phyloP scores from a whole-genome alignment of 2,329 filamentous ascomycete genomes.

The Colletotrichum karsti region DNA sequence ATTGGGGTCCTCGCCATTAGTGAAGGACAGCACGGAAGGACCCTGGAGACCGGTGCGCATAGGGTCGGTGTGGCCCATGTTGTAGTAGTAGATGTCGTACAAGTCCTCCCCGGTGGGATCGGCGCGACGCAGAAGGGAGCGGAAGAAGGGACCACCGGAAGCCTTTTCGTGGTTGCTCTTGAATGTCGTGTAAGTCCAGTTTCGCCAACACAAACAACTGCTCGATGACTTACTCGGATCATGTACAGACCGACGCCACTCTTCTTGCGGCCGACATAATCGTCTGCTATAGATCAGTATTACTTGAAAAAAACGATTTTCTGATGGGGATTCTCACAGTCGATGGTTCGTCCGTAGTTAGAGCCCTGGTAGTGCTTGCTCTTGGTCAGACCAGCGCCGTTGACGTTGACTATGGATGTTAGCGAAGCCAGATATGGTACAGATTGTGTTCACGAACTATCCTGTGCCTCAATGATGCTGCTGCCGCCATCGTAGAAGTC shows the following conservation, averaged over 20 bases:
- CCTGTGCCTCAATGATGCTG: slow-evolving; percentile 42
- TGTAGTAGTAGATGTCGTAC: slow-evolving; percentile 53
- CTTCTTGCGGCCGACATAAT: slow-evolving; percentile 46
- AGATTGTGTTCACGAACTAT: slow-evolving; percentile 28
- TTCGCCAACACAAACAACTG: neutral
- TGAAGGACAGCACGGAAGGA: slow-evolving; percentile 48
- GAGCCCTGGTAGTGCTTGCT: slow-evolving; percentile 50
- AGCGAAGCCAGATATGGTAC: neutral
- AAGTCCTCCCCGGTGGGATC: slow-evolving; percentile 45
- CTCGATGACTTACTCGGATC: slow-evolving; percentile 34
- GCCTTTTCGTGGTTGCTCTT: slow-evolving; percentile 49
- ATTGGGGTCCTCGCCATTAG: slow-evolving; percentile 45
- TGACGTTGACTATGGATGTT: slow-evolving; percentile 23
- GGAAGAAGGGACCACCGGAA: slow-evolving; percentile 48
- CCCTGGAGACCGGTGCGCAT: slow-evolving; percentile 51
- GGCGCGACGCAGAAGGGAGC: slow-evolving; percentile 46
- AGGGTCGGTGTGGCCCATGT: slow-evolving; percentile 50
- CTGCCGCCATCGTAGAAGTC: slow-evolving; percentile 43
- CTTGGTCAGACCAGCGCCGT: slow-evolving; percentile 42
- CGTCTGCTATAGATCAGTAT: slow-evolving; percentile 40
- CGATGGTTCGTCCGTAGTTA: slow-evolving; percentile 39
- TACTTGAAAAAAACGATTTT: slow-evolving; percentile 28
- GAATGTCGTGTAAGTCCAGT: neutral
- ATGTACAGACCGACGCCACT: slow-evolving; percentile 45
- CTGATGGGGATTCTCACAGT: neutral